These are phyloP conservation scores for Trichoderma koningii DNA, from an alignment of 2,329 filamentous ascomycete genomes.

Conservation along the genomic window DNA sequence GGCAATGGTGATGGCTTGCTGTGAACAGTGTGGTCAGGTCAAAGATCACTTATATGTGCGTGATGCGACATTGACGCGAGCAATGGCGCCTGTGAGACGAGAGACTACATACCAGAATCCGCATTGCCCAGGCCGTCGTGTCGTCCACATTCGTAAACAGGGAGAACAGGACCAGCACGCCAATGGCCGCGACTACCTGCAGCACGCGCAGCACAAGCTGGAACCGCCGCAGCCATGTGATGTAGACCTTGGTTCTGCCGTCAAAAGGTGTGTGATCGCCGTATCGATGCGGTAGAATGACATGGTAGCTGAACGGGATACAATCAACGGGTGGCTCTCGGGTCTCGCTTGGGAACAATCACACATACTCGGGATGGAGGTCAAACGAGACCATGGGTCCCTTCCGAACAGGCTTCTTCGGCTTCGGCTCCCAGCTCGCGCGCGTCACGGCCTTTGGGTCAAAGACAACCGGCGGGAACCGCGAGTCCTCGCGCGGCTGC, in stretches of 20 bases:
- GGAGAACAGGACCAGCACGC: conserved; percentile 74
- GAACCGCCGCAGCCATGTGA: conserved; percentile 67
- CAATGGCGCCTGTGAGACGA: not conserved
- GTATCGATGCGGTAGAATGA: conserved; percentile 63
- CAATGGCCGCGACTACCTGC: conserved; percentile 68
- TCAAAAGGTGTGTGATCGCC: conserved; percentile 67
- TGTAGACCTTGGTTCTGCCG: conserved; percentile 66
- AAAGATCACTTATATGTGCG: not conserved
- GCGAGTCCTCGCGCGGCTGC: conserved; percentile 53
- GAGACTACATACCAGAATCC: conserved; percentile 62
- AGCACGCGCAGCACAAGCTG: conserved; percentile 70
- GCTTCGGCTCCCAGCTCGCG: conserved; percentile 69
- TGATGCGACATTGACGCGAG: not conserved
- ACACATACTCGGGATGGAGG: conserved; percentile 77
- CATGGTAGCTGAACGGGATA: conserved; percentile 53
- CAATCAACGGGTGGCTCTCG: conserved; percentile 24
- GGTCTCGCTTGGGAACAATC: not conserved
- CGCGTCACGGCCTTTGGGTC: conserved; percentile 85
- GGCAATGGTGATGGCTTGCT: conserved; percentile 75
- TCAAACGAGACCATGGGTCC: conserved; percentile 83
- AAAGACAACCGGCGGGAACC: conserved; percentile 62
- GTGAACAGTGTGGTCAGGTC: conserved; percentile 25
- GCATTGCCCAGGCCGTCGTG: conserved; percentile 72
- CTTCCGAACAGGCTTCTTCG: conserved; percentile 63
- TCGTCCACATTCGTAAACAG: conserved; percentile 69